Evolutionary conservation across 352 stramenopile genomes (phyloP).

Genomic region (Pythium coloratum): DNA sequence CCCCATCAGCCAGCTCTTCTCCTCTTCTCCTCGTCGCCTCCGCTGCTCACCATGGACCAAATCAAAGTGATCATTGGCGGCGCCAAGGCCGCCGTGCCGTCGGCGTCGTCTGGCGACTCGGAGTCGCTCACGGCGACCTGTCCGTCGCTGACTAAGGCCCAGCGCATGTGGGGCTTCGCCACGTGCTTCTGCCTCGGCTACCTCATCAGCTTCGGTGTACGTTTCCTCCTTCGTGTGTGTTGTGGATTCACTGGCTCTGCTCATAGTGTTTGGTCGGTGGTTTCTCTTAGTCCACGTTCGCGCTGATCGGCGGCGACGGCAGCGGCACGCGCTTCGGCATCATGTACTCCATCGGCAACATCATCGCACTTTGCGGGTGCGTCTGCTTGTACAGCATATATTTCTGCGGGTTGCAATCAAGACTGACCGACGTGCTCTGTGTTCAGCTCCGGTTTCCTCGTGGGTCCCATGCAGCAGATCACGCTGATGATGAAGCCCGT

Average conservation of each 20-base stretch:
- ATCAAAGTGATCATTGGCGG: constrained; percentile 76
- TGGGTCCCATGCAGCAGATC: constrained; percentile 75
- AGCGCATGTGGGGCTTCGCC: constrained; percentile 72
- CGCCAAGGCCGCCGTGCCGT: constrained; percentile 41
- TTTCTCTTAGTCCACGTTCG: constrained; percentile 68
- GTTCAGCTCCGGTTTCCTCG: constrained; percentile 76
- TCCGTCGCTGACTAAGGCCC: constrained; percentile 62
- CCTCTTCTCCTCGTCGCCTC: not conserved
- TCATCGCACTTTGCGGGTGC: constrained; percentile 83
- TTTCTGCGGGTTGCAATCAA: not conserved
- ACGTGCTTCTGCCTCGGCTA: constrained; percentile 81
- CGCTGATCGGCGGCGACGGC: constrained; percentile 61
- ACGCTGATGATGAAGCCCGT: constrained; percentile 89
- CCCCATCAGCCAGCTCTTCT: not conserved
- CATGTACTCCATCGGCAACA: constrained; percentile 79
- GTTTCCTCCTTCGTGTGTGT: not conserved
- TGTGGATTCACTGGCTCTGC: constrained; percentile 6
- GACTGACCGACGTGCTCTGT: not conserved
- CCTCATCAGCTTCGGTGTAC: constrained; percentile 82
- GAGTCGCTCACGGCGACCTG: constrained; percentile 62
- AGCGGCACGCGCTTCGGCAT: constrained; percentile 82
- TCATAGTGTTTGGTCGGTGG: constrained; percentile 1
- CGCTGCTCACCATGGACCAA: constrained; percentile 49
- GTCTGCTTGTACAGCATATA: not conserved
- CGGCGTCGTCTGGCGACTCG: constrained; percentile 10